Base-by-base conservation (phyloP, 2,329 filamentous ascomycete genomes). In the Scopulariopsis brevicaulis region DNA sequence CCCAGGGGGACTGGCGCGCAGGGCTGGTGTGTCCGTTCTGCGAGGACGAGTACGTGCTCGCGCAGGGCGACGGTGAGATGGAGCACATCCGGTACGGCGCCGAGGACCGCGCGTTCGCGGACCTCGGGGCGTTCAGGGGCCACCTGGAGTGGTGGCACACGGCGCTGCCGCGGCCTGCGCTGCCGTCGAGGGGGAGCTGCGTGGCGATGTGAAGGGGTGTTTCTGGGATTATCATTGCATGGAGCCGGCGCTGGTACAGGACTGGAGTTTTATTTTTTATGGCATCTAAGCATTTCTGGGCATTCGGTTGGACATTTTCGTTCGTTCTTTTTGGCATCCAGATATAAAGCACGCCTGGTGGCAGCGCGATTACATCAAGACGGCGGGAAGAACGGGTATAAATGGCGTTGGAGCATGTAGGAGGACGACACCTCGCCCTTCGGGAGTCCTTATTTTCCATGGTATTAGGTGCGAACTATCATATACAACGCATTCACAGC, bases 61-160 rank as follows among this genome's bases (percentile, higher is more conserved):
- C 73, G 11, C 69, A 70, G 57, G 72, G 74, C 50, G 65, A 71
- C 50, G 77, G 79, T 59, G 77, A 77, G 61, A 78, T 81, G 50
- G 78, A 79, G 61, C 78, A 80, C 53, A 65, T 73, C 40, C 70
- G 77, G 55, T 72, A 70, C 32, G 77, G 77, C 18, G 73, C 74
- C 61, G 73, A 79, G 57, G 77, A 78, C 57, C 63, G 63, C 37
- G 75, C 74, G 4, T 81, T 82, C 63, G 73, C 74, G 51, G 73
- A 75, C 61, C 65, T 84, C 52, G 68, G 66, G 18, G 70, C 71
- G 18, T 76, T 83, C 43, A 76, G 77, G 65, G 75, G 77, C 59
- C 81, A 84, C 62, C 70, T 84, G 32, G 77, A 78, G 62, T 84
- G 81, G 81, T 71, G 75, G 61, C 81, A 84, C 62, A 74, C 73